These are phyloP conservation scores for Lyophyllum atratum DNA, from an alignment of 768 basidiomycete species.

Conservation along the genomic window DNA sequence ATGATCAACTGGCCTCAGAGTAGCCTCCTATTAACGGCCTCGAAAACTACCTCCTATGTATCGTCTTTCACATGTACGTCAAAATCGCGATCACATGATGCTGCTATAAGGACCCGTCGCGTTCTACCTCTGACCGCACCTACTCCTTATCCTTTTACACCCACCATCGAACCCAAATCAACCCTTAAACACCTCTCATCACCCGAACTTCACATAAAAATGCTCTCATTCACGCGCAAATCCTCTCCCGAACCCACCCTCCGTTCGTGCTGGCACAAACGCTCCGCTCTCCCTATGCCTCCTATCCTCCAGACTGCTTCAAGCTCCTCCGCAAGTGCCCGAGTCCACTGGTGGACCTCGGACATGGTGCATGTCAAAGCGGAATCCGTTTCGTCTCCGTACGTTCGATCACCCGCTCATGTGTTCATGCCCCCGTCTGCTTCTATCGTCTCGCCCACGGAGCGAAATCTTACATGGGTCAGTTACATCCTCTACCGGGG, in stretches of 20 bases:
- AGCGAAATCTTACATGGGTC: too few species aligned
- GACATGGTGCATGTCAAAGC: not conserved
- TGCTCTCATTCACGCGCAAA: not conserved
- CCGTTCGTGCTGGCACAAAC: not conserved
- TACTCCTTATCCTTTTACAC: not conserved
- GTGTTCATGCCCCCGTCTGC: not conserved
- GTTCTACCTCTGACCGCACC: not conserved
- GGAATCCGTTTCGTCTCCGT: not conserved
- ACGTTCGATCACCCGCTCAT: not conserved
- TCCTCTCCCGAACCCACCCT: not conserved
- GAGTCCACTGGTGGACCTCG: slow-evolving; percentile 5
- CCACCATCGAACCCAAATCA: not conserved
- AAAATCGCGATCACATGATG: not conserved
- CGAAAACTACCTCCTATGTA: not conserved
- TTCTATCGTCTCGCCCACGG: not conserved
- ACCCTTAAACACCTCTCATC: not conserved
- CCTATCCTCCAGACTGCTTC: not conserved
- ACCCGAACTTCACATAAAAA: not conserved
- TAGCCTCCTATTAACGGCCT: not conserved
- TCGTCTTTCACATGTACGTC: not conserved
- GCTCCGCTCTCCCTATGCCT: not conserved
- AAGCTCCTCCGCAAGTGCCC: not conserved
- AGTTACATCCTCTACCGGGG: too few species aligned
- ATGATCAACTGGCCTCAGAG: too few species aligned
- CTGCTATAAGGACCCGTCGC: not conserved